These are phyloP conservation scores for Logfia minima DNA, from an alignment of 129 eudicot genomes.

Conservation along the genomic window DNA sequence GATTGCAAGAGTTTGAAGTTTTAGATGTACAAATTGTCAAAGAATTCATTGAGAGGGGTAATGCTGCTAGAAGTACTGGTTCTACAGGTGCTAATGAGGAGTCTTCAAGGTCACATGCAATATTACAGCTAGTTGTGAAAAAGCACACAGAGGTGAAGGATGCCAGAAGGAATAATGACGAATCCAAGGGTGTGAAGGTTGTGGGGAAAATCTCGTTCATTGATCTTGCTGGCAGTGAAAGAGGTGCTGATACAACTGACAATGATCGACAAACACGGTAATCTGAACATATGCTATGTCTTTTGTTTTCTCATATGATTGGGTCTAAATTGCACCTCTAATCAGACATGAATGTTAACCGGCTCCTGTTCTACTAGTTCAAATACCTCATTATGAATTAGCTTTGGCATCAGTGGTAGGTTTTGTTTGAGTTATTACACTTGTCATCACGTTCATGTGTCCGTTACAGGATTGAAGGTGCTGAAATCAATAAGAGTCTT, in stretches of 20 bases:
- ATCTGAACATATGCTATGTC: background rate
- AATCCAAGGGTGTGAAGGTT: constrained; percentile 66
- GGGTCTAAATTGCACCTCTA: background rate
- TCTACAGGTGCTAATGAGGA: constrained; percentile 98
- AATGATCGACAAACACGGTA: constrained; percentile 98
- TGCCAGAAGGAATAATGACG: constrained; percentile 60
- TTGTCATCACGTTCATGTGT: constrained; percentile 5
- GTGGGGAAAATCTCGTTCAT: constrained; percentile 89
- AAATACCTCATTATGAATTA: background rate
- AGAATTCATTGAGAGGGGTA: constrained; percentile 89
- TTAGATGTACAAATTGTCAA: constrained; percentile 92
- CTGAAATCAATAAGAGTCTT: constrained; percentile 94
- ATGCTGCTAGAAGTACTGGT: constrained; percentile 88
- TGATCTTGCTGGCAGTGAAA: constrained; percentile 98
- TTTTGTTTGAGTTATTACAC: constrained; percentile 2
- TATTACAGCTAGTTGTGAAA: constrained; percentile 77
- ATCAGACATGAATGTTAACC: background rate
- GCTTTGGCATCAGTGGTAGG: constrained; percentile 11
- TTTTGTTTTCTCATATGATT: background rate
- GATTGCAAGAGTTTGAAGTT: constrained; percentile 96
- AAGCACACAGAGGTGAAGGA: constrained; percentile 83
- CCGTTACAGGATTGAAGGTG: constrained; percentile 81
- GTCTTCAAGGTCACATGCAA: constrained; percentile 93
- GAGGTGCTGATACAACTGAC: constrained; percentile 98
- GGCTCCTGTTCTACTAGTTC: constrained; percentile 3